phyloP scores from a whole-genome alignment of 352 stramenopile species.

The Phytopythium litorale region DNA sequence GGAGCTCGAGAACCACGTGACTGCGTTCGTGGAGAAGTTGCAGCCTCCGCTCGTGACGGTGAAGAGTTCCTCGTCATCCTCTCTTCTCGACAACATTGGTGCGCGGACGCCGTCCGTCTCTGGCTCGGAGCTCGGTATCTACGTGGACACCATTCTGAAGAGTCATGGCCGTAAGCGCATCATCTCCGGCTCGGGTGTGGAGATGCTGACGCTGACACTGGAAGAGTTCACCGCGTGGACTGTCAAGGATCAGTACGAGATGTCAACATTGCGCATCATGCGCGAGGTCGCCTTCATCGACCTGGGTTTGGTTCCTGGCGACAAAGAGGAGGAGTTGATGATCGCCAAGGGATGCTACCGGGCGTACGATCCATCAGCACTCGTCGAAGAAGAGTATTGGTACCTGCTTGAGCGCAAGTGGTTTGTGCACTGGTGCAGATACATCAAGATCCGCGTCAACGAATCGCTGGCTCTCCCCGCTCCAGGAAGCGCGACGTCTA shows the following conservation, averaged over 20 bases:
- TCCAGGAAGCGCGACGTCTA: slow-evolving; percentile 8
- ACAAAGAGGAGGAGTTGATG: slow-evolving; percentile 76
- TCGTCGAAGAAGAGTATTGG: slow-evolving; percentile 84
- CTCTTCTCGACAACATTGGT: slow-evolving; percentile 51
- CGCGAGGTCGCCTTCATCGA: slow-evolving; percentile 84
- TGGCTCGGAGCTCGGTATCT: slow-evolving; percentile 72
- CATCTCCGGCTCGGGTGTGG: slow-evolving; percentile 24
- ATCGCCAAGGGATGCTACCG: slow-evolving; percentile 75
- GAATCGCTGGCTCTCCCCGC: slow-evolving; percentile 21
- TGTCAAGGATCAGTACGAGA: slow-evolving; percentile 69
- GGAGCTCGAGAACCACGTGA: slow-evolving; percentile 60
- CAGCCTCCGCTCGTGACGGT: slow-evolving; percentile 35
- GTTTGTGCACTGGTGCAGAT: slow-evolving; percentile 85
- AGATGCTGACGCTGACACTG: slow-evolving; percentile 40
- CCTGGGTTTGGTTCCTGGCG: slow-evolving; percentile 59
- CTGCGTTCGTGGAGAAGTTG: slow-evolving; percentile 58
- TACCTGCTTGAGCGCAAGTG: slow-evolving; percentile 82
- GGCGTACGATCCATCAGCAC: slow-evolving; percentile 53
- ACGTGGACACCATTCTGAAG: slow-evolving; percentile 75
- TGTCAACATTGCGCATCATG: slow-evolving; percentile 77
- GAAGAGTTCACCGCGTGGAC: slow-evolving; percentile 73
- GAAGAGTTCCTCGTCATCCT: slow-evolving; percentile 51
- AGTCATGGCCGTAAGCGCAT: slow-evolving; percentile 36
- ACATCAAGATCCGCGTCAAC: slow-evolving; percentile 50
- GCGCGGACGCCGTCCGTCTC: slow-evolving; percentile 67